Conservation (phyloP, 2,329 filamentous ascomycete genomes). For the Bipolaris sorokiniana region DNA sequence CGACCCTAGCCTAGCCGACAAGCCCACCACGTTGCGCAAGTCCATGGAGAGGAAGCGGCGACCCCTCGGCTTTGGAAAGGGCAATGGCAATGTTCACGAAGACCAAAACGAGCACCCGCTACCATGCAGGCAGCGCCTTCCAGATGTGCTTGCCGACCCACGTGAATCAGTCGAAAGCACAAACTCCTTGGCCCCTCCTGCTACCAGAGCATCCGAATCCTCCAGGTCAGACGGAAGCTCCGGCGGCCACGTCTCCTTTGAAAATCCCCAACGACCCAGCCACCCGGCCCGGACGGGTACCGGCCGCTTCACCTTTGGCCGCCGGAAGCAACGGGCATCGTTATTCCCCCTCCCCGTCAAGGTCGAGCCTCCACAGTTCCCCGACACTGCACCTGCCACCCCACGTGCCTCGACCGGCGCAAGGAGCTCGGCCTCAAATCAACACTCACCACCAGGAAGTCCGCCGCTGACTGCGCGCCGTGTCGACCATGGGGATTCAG, state of each 20-base stretch:
- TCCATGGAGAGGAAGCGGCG: constrained; percentile 46
- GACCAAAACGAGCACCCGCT: constrained; percentile 54
- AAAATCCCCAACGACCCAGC: constrained; percentile 41
- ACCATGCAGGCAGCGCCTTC: constrained; percentile 62
- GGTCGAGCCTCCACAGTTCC: constrained; percentile 57
- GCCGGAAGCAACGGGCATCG: constrained; percentile 71
- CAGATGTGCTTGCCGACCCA: constrained; percentile 61
- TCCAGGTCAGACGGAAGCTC: constrained; percentile 88
- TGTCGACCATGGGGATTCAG: constrained; percentile 38
- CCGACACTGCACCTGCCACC: constrained; percentile 54
- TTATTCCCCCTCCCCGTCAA: constrained; percentile 90
- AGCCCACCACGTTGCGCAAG: constrained; percentile 40
- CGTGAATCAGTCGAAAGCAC: constrained; percentile 67
- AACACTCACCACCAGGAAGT: constrained; percentile 45
- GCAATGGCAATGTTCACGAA: constrained; percentile 39
- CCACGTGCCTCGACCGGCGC: constrained; percentile 52
- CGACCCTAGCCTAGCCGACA: constrained; percentile 41
- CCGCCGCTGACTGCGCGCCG: constrained; percentile 46
- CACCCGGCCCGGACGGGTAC: constrained; percentile 71
- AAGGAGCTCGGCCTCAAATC: constrained; percentile 42
- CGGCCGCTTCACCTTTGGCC: constrained; percentile 71
- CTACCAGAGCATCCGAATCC: constrained; percentile 78
- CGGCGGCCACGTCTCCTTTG: constrained; percentile 52
- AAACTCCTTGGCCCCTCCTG: constrained; percentile 67
- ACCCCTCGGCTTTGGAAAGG: constrained; percentile 38